Evolutionary conservation across 163 green algal genomes (phyloP), one percentile per base, ranked within the genome.

Genomic region (Chloromonas sp.): DNA sequence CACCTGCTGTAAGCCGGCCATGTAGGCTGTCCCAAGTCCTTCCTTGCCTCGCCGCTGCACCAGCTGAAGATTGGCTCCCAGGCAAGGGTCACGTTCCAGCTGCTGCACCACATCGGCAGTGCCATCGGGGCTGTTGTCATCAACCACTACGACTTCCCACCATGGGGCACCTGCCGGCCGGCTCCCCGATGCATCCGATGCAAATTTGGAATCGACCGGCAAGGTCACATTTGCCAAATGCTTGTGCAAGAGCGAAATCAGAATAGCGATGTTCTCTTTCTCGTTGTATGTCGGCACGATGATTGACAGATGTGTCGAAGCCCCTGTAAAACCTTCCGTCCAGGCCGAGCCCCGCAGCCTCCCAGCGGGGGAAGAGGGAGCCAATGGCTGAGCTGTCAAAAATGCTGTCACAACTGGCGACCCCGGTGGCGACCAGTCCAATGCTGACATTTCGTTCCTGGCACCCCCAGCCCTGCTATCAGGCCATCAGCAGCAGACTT

Each of bases 271-370:
- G 89, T 99, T 99, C 13, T 97, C 89, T 0, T 89, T 81, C 88
- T 99, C 97, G 78, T 99, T 99, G 92, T 98, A 99, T 1, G 97
- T 99, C 0, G 97, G 97, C 14, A 99, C 85, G 83, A 93, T 92
- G 70, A 93, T 92, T 57, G 86, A 85, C 61, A 83, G 83, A 3
- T 88, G 36, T 36, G 36, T 36, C 36, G 36, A 36, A 36, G 36
- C 36, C 36, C 36, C 36, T 36, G 36, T 36, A 36, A 36, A 36
- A 36, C 36, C 36, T 36, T 36, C 36, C 36, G 36, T 36, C 36
- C 36, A 36, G 36, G 36, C 36, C 36, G 36, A 36, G 36, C 36
- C 36, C 36, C 36, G 36, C 36, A 36, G 36, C 36, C 36, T 36
- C 36, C 36, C 36, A 36, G 36, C 36, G 36, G 36, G 36, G 36